A percentile compares a stretch with the other conserved stretches of the same genome.
Conservation (phyloP, 257 asterid genomes). For the Capsicum baccatum region DNA sequence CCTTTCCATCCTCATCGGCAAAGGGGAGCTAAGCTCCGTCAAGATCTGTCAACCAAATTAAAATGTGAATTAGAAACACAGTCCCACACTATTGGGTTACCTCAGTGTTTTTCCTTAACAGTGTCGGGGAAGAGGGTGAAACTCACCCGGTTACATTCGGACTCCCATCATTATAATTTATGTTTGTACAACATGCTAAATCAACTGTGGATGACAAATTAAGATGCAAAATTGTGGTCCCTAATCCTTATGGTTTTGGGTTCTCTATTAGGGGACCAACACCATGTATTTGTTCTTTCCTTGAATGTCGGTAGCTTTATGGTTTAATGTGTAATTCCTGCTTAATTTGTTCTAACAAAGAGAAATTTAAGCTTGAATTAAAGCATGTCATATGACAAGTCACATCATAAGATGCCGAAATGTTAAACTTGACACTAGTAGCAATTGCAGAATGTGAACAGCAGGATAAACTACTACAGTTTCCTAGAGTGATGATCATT, state of each 20-base stretch:
- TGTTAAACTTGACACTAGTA: background rate
- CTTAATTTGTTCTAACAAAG: background rate
- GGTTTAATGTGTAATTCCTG: background rate
- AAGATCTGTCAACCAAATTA: slow-evolving; percentile 6
- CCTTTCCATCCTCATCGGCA: slow-evolving; percentile 29
- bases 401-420: background rate
- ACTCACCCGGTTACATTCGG: background rate
- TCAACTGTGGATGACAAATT: background rate
- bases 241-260: background rate
- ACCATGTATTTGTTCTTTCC: background rate
- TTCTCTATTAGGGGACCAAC: background rate
- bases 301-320: background rate
- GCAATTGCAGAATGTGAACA: slow-evolving; percentile 6
- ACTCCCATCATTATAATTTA: background rate
- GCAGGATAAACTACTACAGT: background rate
- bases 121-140: background rate
- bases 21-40: slow-evolving; percentile 28
- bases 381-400: background rate
- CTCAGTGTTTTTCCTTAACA: background rate
- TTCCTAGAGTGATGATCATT: background rate
- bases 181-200: slow-evolving; percentile 12
- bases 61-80: background rate
- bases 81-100: background rate
- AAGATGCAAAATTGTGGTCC: background rate
- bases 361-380: background rate